Evolutionary conservation across 345 rosid genomes (phyloP).

Genomic region (Eucalyptus polybractea): DNA sequence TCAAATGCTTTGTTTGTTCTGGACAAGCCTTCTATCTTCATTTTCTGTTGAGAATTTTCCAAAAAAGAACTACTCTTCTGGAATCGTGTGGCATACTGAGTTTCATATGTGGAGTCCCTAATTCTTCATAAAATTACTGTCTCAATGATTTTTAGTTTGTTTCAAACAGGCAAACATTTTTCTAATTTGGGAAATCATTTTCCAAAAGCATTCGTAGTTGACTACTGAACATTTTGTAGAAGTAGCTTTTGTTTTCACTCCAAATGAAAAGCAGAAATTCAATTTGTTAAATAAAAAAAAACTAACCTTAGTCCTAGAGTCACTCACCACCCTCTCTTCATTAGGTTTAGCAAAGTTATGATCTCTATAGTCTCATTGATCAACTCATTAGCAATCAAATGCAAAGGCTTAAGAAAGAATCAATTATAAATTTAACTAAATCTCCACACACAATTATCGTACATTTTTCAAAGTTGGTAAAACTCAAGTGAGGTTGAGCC

Average conservation of each 20-base stretch:
- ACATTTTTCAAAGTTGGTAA: too few species aligned
- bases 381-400: background rate
- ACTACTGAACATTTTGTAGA: too few species aligned
- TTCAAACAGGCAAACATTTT: background rate
- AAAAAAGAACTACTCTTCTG: background rate
- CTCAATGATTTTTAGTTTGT: background rate
- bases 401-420: background rate
- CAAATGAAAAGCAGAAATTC: background rate
- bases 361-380: background rate
- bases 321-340: background rate
- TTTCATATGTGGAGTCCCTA: background rate
- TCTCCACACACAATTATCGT: background rate
- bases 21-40: background rate
- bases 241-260: background rate
- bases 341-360: background rate
- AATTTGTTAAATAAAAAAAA: too few species aligned
- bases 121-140: background rate
- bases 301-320: background rate
- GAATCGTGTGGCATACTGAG: background rate
- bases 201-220: background rate
- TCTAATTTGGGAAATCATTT: background rate
- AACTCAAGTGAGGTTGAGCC: background rate
- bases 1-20: background rate
- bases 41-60: background rate
- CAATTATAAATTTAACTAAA: too few species aligned